These are phyloP conservation scores for Psilocybe cyanescens DNA, from an alignment of 768 basidiomycete genomes.

Conservation along the genomic window DNA sequence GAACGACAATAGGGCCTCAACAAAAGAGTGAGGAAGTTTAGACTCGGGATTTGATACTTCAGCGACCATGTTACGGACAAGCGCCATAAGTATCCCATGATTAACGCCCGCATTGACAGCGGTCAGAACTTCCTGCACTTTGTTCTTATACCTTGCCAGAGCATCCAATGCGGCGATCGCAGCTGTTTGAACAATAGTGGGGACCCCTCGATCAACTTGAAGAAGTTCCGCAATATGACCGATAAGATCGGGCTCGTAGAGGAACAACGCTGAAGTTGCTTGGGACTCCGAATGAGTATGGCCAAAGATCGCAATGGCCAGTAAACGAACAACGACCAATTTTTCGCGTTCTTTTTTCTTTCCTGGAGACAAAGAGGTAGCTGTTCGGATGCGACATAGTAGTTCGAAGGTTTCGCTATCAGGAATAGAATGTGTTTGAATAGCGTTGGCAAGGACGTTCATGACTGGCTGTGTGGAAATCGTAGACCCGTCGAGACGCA, in stretches of 20 bases:
- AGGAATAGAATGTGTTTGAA: constrained; percentile 71
- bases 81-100: constrained; percentile 91
- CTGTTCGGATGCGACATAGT: constrained; percentile 82
- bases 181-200: constrained; percentile 76
- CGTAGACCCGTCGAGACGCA: constrained; percentile 66
- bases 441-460: constrained; percentile 74
- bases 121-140: constrained; percentile 84
- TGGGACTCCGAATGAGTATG: constrained; percentile 83
- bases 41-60: constrained; percentile 73
- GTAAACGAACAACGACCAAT: constrained; percentile 77
- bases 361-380: constrained; percentile 65
- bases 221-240: constrained; percentile 88
- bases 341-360: constrained; percentile 72
- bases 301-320: constrained; percentile 90
- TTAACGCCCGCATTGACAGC: constrained; percentile 95
- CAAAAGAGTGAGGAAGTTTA: constrained; percentile 69
- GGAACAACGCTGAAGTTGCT: constrained; percentile 81
- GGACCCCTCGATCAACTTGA: constrained; percentile 75
- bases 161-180: constrained; percentile 92
- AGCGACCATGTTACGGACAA: constrained; percentile 79
- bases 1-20: constrained; percentile 86
- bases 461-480: constrained; percentile 67
- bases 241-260: constrained; percentile 94
- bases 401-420: constrained; percentile 88
- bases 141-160: constrained; percentile 80